Conservation (phyloP, 2,329 filamentous ascomycete species). For the Fusarium mexicanum region DNA sequence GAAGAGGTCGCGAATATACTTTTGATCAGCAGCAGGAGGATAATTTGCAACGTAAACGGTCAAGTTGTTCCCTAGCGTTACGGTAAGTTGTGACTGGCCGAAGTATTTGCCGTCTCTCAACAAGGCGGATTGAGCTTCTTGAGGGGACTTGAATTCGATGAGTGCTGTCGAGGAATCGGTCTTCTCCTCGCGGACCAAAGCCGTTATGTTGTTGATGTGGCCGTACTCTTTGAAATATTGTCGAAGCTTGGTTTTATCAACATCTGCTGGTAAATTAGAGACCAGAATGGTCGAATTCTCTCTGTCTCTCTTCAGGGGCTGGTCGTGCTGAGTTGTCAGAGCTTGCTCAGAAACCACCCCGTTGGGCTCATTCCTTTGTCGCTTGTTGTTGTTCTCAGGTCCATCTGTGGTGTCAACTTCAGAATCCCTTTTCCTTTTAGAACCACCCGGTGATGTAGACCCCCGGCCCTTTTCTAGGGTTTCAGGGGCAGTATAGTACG, state of each 20-base stretch:
- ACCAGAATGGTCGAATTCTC: conserved; percentile 90
- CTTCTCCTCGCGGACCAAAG: conserved; percentile 68
- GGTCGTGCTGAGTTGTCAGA: conserved; percentile 22
- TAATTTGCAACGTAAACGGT: conserved; percentile 95
- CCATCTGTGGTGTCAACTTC: conserved; percentile 55
- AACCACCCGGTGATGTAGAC: conserved; percentile 51
- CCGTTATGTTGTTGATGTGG: conserved; percentile 78
- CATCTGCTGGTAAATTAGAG: conserved; percentile 75
- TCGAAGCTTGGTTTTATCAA: conserved; percentile 76
- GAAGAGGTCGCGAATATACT: conserved; percentile 75
- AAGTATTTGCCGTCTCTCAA: conserved; percentile 85
- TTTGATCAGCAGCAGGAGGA: conserved; percentile 77
- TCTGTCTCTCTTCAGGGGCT: conserved; percentile 77
- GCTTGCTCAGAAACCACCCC: conserved; percentile 39
- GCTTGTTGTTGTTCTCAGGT: conserved; percentile 70
- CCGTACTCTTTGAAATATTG: conserved; percentile 95
- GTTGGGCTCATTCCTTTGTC: conserved; percentile 62
- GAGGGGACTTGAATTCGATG: conserved; percentile 83
- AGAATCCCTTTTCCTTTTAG: conserved; percentile 80
- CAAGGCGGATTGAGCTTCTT: conserved; percentile 84
- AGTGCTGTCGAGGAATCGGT: conserved; percentile 74
- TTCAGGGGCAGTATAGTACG: conserved; percentile 49
- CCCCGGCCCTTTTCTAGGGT: conserved; percentile 27
- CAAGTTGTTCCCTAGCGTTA: conserved; percentile 78
- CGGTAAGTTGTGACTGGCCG: conserved; percentile 75